A percentile compares a stretch with the other conserved stretches of the same genome.
Evolutionary conservation across 352 stramenopile genomes (phyloP).

Genomic region (Globisporangium heterothallicum): DNA sequence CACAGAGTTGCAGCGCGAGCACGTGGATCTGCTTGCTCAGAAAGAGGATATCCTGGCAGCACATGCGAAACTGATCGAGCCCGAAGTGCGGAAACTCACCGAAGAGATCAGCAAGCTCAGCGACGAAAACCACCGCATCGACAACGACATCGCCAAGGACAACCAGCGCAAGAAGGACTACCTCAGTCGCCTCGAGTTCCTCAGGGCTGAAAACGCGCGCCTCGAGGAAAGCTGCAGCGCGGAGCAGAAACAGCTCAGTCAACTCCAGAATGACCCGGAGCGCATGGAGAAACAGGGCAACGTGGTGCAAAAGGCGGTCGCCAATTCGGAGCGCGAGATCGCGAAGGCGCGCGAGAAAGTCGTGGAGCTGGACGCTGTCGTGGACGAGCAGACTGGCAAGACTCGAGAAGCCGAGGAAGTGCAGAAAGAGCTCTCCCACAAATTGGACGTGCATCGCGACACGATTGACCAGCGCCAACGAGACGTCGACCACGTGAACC

Average conservation of each 20-base stretch:
- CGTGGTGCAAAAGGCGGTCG: constrained; percentile 76
- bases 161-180: constrained; percentile 58
- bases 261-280: constrained; percentile 73
- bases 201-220: constrained; percentile 55
- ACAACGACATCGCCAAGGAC: constrained; percentile 71
- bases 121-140: constrained; percentile 64
- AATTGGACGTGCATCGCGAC: constrained; percentile 86
- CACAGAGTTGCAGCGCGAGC: constrained; percentile 79
- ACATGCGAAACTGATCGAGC: constrained; percentile 80
- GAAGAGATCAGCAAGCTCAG: constrained; percentile 56
- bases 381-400: constrained; percentile 44
- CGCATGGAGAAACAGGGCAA: constrained; percentile 83
- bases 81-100: constrained; percentile 70
- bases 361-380: constrained; percentile 27
- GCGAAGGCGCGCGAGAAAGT: constrained; percentile 34
- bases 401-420: constrained; percentile 74
- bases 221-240: constrained; percentile 38
- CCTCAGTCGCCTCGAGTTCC: constrained; percentile 47
- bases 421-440: constrained; percentile 72
- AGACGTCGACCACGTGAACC: constrained; percentile 86
- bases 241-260: constrained; percentile 55
- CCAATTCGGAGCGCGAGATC: constrained; percentile 66
- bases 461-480: constrained; percentile 89
- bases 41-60: constrained; percentile 74
- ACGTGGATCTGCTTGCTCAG: constrained; percentile 59